Conservation (phyloP, 306 rosid genomes). For the Lathyrus tuberosus region DNA sequence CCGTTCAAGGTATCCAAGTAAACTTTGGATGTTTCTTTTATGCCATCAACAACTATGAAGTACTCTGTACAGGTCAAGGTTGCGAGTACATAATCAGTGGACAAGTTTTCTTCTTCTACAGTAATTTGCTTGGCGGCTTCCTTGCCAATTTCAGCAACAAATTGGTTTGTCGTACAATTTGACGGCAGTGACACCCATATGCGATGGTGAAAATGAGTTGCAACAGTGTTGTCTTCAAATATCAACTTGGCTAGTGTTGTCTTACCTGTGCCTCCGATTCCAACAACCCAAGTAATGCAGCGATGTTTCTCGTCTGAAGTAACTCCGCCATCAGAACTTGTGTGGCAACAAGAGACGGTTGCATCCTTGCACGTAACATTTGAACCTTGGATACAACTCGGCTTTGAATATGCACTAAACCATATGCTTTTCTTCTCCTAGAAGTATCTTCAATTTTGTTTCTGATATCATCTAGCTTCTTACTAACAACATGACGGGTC, state of each 20-base stretch:
- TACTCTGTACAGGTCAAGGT: neutral
- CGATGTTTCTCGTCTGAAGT: neutral
- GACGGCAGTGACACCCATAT: constrained; percentile 19
- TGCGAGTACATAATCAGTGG: neutral
- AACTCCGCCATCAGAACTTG: constrained; percentile 18
- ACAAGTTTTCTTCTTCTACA: neutral
- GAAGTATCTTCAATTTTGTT: constrained; percentile 10
- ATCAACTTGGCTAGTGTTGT: constrained; percentile 40
- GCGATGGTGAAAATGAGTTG: neutral
- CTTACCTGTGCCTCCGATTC: constrained; percentile 45
- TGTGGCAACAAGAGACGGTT: neutral
- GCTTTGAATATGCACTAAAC: neutral
- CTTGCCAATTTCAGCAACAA: constrained; percentile 3
- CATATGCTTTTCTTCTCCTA: neutral
- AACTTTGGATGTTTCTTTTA: neutral
- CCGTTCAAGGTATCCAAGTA: constrained; percentile 7
- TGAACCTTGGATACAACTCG: neutral
- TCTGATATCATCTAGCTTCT: neutral
- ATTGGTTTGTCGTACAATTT: neutral
- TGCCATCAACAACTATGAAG: no score
- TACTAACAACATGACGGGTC: neutral
- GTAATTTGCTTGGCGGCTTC: neutral
- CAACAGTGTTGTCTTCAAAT: neutral
- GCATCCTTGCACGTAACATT: neutral
- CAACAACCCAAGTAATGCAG: neutral